These are phyloP conservation scores for Closterium sp. DNA, from an alignment of 139 green algal species.

Conservation along the genomic window DNA sequence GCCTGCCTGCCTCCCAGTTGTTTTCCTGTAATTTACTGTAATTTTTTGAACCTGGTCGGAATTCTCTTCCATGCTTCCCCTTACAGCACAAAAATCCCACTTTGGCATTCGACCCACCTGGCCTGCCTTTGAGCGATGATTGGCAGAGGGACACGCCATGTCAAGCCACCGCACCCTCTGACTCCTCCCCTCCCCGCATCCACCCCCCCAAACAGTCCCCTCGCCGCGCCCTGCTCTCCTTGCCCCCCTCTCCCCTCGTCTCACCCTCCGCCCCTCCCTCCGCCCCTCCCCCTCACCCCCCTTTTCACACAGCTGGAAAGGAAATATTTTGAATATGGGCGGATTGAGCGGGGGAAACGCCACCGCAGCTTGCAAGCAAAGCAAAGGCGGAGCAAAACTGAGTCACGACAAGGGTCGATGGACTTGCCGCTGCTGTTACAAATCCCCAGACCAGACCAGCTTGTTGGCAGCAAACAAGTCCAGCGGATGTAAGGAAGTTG, in stretches of 20 bases:
- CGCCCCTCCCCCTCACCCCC: neutral
- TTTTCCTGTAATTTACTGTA: neutral
- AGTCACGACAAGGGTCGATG: neutral
- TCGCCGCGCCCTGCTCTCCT: neutral
- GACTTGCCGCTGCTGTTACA: neutral
- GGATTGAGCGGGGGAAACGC: neutral
- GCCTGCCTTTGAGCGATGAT: neutral
- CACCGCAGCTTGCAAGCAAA: neutral
- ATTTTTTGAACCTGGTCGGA: neutral
- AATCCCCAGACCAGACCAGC: neutral
- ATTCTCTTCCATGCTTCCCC: neutral
- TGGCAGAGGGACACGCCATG: neutral
- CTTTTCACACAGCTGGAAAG: neutral
- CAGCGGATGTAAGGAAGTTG: no score
- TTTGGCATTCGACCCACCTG: neutral
- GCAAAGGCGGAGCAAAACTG: neutral
- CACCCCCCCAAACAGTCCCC: neutral
- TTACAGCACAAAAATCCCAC: no score
- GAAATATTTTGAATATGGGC: neutral
- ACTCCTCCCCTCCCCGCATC: neutral
- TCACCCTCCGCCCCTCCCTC: no score
- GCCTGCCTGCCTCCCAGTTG: neutral
- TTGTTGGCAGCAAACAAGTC: neutral
- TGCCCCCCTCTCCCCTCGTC: no score
- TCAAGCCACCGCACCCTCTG: neutral